phyloP scores from a whole-genome alignment of 129 eudicot species.

The Cynara cardunculus region DNA sequence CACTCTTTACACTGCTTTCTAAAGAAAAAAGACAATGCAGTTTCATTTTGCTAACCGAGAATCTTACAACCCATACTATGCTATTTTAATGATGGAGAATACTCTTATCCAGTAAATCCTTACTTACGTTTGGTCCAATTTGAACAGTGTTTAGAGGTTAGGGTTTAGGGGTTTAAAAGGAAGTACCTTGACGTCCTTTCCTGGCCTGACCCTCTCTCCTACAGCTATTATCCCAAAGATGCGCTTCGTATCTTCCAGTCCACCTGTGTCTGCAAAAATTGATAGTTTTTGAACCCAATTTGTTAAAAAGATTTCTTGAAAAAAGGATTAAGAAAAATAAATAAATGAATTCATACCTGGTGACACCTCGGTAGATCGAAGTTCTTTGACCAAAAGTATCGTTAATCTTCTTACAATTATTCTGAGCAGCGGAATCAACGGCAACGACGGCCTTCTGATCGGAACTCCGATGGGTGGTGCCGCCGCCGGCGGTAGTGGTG shows the following conservation, averaged over 20 bases:
- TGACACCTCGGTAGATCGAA: slow-evolving; percentile 88
- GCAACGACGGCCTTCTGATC: slow-evolving; percentile 36
- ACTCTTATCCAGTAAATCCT: no score
- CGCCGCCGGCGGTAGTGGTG: slow-evolving; percentile 1
- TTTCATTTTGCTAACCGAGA: no score
- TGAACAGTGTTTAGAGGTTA: no score
- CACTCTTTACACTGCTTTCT: neutral
- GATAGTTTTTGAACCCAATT: neutral
- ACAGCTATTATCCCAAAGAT: slow-evolving; percentile 98
- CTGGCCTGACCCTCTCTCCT: slow-evolving; percentile 96
- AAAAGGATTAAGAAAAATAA: neutral
- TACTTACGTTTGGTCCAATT: no score
- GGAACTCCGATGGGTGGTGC: neutral
- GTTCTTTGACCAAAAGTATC: slow-evolving; percentile 93
- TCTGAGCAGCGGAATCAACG: slow-evolving; percentile 32
- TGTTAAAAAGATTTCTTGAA: neutral
- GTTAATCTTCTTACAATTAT: slow-evolving; percentile 56
- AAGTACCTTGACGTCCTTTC: slow-evolving; percentile 94
- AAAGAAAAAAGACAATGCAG: no score
- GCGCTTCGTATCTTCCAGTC: slow-evolving; percentile 98
- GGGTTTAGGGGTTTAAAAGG: no score
- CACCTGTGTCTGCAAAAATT: slow-evolving; percentile 69
- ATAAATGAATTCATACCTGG: slow-evolving; percentile 37
- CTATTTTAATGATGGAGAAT: no score
- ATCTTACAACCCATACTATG: no score